phyloP scores from a whole-genome alignment of 2,329 filamentous ascomycete genomes.

The Fusarium sp. region DNA sequence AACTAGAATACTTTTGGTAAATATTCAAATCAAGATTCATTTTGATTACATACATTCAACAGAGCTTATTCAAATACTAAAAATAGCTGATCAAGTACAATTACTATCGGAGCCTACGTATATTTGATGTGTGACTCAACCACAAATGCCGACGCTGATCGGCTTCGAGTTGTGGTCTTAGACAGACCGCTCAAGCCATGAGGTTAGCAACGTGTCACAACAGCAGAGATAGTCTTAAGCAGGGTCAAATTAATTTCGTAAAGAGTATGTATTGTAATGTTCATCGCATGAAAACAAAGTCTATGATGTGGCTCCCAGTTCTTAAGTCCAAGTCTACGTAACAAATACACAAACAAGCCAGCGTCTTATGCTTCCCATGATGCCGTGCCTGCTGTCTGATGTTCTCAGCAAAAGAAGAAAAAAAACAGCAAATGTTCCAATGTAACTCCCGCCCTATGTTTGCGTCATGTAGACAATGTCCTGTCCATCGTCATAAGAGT shows the following conservation, averaged over 20 bases:
- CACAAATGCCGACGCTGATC: conserved; percentile 17
- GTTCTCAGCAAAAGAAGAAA: conserved; percentile 26
- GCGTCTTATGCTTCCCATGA: conserved; percentile 47
- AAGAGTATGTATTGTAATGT: conserved; percentile 14
- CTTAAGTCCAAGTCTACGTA: conserved; percentile 46
- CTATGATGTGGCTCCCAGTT: conserved; percentile 44
- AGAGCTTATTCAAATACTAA: too few species aligned
- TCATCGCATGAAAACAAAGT: conserved; percentile 41
- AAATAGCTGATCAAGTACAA: too few species aligned
- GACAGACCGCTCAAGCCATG: background rate
- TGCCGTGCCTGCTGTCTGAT: conserved; percentile 44
- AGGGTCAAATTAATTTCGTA: background rate
- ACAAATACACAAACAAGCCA: conserved; percentile 49
- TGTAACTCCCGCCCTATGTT: conserved; percentile 47
- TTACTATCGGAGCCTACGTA: too few species aligned
- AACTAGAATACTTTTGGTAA: too few species aligned
- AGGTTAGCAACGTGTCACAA: background rate
- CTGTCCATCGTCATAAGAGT: conserved; percentile 48
- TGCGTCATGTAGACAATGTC: conserved; percentile 47
- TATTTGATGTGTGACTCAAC: conserved; percentile 3
- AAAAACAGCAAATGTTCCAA: conserved; percentile 43
- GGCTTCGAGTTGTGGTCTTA: background rate
- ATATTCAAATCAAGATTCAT: too few species aligned
- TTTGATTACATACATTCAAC: too few species aligned
- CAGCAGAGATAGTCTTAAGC: background rate